phyloP scores from a whole-genome alignment of 768 basidiomycete genomes.

The Sutorius australiensis region DNA sequence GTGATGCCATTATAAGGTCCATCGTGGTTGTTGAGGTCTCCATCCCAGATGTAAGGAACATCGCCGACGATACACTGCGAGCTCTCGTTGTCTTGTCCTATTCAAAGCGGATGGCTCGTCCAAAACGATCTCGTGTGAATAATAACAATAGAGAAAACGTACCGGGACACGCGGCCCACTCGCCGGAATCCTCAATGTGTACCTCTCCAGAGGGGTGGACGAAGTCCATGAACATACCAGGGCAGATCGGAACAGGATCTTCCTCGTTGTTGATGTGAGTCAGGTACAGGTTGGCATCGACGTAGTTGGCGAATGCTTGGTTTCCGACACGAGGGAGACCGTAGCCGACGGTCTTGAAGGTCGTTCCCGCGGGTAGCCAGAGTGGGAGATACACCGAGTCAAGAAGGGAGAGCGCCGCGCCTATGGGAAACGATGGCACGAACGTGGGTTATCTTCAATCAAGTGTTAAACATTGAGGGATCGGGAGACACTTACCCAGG shows the following conservation, averaged over 20 bases:
- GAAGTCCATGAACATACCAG: slow-evolving; percentile 37
- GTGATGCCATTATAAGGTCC: slow-evolving; percentile 33
- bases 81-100: slow-evolving; percentile 58
- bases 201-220: slow-evolving; percentile 40
- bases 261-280: slow-evolving; percentile 54
- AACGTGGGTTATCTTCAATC: background rate
- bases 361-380: slow-evolving; percentile 32
- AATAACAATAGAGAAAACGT: background rate
- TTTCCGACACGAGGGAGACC: slow-evolving; percentile 49
- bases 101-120: background rate
- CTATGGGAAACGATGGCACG: slow-evolving; percentile 8
- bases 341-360: slow-evolving; percentile 31
- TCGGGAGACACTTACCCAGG: slow-evolving; percentile 24
- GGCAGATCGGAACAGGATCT: slow-evolving; percentile 38
- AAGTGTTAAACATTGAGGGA: background rate
- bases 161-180: slow-evolving; percentile 58
- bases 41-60: slow-evolving; percentile 40
- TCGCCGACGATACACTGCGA: slow-evolving; percentile 24
- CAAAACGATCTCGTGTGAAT: background rate
- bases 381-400: slow-evolving; percentile 40
- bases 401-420: slow-evolving; percentile 36
- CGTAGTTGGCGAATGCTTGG: slow-evolving; percentile 55
- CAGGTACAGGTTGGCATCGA: slow-evolving; percentile 43
- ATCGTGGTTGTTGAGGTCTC: slow-evolving; percentile 43
- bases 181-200: slow-evolving; percentile 41